A percentile compares a stretch with the other conserved stretches of the same genome.
Evolutionary conservation across 2,329 filamentous ascomycete genomes (phyloP).

Genomic region (Dactylonectria estremocensis): DNA sequence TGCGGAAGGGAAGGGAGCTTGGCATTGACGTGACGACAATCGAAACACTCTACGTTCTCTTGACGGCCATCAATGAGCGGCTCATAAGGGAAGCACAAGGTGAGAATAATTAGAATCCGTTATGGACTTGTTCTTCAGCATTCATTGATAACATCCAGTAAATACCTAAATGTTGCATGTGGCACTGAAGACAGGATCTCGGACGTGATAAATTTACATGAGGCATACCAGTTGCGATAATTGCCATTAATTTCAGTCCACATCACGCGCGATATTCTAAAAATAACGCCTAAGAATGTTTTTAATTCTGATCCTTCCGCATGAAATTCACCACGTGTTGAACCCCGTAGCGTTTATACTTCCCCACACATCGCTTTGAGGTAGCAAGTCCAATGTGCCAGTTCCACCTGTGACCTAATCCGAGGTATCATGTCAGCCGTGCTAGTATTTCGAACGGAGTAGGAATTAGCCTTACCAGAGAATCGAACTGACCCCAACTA

Average conservation of each 20-base stretch:
- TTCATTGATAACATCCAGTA: too few relatives aligned
- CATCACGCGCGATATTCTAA: too few relatives aligned
- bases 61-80: conserved; percentile 52
- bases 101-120: not conserved
- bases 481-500: conserved; percentile 47
- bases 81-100: not conserved
- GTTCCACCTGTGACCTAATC: conserved; percentile 35
- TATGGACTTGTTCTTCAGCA: not conserved
- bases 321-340: conserved; percentile 8
- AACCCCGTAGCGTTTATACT: conserved; percentile 11
- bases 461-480: conserved; percentile 23
- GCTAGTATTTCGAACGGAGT: not conserved
- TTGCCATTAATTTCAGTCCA: too few relatives aligned
- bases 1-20: conserved; percentile 67
- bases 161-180: too few relatives aligned
- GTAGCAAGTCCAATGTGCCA: conserved; percentile 18
- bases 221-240: too few relatives aligned
- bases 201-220: too few relatives aligned
- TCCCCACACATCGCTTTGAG: conserved; percentile 10
- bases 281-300: not conserved
- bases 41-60: conserved; percentile 55
- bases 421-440: not conserved
- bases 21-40: conserved; percentile 69
- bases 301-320: too few relatives aligned
- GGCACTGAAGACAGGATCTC: too few relatives aligned